A percentile compares a stretch with the other conserved stretches of the same genome.
Conservation (phyloP, 2,329 filamentous ascomycete genomes). For the Trichoderma sp. region DNA sequence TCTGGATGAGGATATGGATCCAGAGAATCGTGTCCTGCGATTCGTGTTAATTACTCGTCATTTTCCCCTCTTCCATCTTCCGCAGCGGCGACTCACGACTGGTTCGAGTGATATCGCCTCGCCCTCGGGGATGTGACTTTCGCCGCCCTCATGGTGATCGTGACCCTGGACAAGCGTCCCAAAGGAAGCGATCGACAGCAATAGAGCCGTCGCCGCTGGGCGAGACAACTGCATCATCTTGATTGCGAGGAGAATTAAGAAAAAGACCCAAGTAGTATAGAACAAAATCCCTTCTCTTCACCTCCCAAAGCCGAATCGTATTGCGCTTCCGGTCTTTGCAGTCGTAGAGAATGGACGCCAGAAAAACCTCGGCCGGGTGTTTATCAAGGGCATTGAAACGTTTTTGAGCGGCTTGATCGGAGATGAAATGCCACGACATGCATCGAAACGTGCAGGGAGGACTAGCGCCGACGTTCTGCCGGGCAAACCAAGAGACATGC, state of each 20-base stretch:
- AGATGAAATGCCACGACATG: slow-evolving; percentile 17
- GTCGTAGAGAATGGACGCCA: slow-evolving; percentile 3
- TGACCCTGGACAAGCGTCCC: slow-evolving; percentile 37
- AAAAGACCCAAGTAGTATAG: neutral
- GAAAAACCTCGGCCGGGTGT: slow-evolving; percentile 5
- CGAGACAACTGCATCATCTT: slow-evolving; percentile 19
- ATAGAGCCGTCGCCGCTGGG: slow-evolving; percentile 15
- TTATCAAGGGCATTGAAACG: slow-evolving; percentile 1
- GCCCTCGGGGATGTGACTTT: slow-evolving; percentile 63
- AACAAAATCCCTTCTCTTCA: neutral
- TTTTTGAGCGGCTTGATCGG: slow-evolving; percentile 17
- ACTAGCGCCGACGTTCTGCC: slow-evolving; percentile 18
- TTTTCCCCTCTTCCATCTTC: neutral
- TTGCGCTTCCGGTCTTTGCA: neutral
- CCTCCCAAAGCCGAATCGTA: neutral
- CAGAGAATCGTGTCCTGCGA: slow-evolving; percentile 76
- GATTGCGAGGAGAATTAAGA: neutral
- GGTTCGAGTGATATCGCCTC: slow-evolving; percentile 68
- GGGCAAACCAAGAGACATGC: slow-evolving; percentile 6
- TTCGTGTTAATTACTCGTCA: slow-evolving; percentile 30
- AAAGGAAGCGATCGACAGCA: slow-evolving; percentile 28
- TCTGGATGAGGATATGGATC: slow-evolving; percentile 89
- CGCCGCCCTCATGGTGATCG: slow-evolving; percentile 45
- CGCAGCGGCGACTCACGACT: slow-evolving; percentile 52
- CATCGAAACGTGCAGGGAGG: neutral